Percentiles rank a stretch among this genome's conserved stretches.
phyloP scores from a whole-genome alignment of 2,329 filamentous ascomycete species.

The Aspergillus tamarii region DNA sequence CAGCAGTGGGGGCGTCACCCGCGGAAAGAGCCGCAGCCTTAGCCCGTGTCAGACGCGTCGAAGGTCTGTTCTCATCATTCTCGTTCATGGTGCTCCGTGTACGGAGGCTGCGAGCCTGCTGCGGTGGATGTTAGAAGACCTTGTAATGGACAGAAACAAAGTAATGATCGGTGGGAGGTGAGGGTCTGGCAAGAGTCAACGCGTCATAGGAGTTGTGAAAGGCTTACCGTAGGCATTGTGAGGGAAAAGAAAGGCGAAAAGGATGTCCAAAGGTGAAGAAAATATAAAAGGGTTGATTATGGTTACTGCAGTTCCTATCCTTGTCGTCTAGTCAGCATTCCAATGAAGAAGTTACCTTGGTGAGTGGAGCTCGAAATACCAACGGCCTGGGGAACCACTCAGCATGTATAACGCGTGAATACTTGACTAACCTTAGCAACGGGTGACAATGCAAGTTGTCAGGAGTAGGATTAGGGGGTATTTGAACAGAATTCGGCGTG shows the following conservation, averaged over 20 bases:
- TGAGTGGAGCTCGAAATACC: conserved; percentile 37
- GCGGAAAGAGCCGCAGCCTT: conserved; percentile 74
- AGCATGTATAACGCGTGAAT: conserved; percentile 44
- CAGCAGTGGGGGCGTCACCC: conserved; percentile 60
- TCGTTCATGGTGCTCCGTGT: conserved; percentile 81
- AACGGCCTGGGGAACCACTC: conserved; percentile 26
- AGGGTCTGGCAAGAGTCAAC: conserved; percentile 12
- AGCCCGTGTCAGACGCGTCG: conserved; percentile 87
- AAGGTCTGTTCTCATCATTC: conserved; percentile 85
- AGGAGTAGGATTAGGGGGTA: conserved; percentile 19
- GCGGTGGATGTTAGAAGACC: conserved; percentile 43
- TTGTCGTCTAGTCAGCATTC: conserved; percentile 41
- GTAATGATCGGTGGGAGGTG: conserved; percentile 3
- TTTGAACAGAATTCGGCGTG: conserved; percentile 22
- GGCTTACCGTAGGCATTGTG: conserved; percentile 63
- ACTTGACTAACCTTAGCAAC: conserved; percentile 29
- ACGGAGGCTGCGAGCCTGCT: conserved; percentile 70
- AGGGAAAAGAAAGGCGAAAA: conserved; percentile 31
- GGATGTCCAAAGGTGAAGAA: conserved; percentile 22
- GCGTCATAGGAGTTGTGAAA: conserved; percentile 18
- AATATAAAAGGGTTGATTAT: conserved; percentile 28
- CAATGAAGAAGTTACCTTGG: conserved; percentile 30
- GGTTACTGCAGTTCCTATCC: conserved; percentile 32
- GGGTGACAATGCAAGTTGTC: conserved; percentile 25
- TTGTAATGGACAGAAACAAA: conserved; percentile 8